Evolutionary conservation across 1,284 basidiomycete species (phyloP).

Genomic region (Trichosporon coremiiforme): DNA sequence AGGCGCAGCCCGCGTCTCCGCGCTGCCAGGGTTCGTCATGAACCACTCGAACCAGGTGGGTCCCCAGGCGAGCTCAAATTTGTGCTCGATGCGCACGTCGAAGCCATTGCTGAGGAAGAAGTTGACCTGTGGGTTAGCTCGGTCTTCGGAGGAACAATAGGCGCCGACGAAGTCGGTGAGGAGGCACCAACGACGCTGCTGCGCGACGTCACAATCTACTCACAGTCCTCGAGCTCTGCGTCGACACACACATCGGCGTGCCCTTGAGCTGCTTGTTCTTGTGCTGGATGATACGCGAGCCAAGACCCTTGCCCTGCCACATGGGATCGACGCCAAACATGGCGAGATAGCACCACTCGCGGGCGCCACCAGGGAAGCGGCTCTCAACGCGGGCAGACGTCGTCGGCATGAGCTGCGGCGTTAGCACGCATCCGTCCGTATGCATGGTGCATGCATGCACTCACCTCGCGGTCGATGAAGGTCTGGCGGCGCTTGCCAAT

Average conservation of each 20-base stretch:
- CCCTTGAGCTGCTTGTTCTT: constrained; percentile 5
- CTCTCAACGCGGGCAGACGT: constrained; percentile 14
- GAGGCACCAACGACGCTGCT: not conserved
- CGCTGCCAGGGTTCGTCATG: constrained; percentile 14
- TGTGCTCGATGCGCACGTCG: constrained; percentile 10
- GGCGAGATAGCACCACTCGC: constrained; percentile 19
- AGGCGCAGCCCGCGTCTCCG: not conserved
- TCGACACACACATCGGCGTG: constrained; percentile 18
- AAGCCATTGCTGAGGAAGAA: constrained; percentile 24
- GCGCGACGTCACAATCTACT: not conserved
- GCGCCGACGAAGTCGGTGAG: not conserved
- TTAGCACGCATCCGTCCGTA: not conserved
- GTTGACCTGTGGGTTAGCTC: constrained; percentile 16
- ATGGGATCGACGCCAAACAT: constrained; percentile 22
- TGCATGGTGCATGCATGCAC: not conserved
- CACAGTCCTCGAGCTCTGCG: constrained; percentile 17
- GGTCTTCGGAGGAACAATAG: not conserved
- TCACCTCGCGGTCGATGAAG: constrained; percentile 16
- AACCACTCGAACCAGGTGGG: constrained; percentile 17
- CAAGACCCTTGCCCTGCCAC: constrained; percentile 23
- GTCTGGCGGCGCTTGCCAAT: constrained; percentile 5
- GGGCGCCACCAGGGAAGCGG: constrained; percentile 10
- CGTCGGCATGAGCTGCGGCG: not conserved
- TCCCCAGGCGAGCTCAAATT: constrained; percentile 18
- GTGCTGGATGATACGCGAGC: constrained; percentile 16